Percentiles rank a stretch among this genome's conserved stretches.
phyloP scores from a whole-genome alignment of 1,284 basidiomycete species.

The Phlebopus sp. region DNA sequence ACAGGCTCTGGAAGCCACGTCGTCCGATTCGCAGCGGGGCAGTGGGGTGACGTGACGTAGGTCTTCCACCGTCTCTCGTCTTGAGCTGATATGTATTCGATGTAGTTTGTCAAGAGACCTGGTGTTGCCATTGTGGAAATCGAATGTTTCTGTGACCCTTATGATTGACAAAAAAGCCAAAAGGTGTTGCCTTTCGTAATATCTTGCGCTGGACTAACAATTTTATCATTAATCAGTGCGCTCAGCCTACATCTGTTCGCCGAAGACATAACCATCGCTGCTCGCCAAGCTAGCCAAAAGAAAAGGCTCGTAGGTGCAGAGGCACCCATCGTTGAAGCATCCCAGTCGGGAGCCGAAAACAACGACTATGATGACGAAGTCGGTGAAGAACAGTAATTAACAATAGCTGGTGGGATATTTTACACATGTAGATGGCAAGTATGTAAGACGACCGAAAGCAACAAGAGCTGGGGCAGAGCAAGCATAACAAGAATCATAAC shows the following conservation, averaged over 20 bases:
- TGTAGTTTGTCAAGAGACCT: constrained; percentile 71
- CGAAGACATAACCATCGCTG: constrained; percentile 64
- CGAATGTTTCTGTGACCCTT: constrained; percentile 77
- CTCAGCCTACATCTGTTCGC: constrained; percentile 79
- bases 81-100: constrained; percentile 4
- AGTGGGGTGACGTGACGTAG: constrained; percentile 53
- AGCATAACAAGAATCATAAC: constrained; percentile 29
- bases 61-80: constrained; percentile 20
- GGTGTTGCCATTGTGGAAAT: constrained; percentile 88
- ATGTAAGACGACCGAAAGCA: constrained; percentile 4
- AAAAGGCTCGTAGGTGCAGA: constrained; percentile 19
- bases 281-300: constrained; percentile 35
- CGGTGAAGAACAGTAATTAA: constrained; percentile 11
- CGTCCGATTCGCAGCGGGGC: constrained; percentile 60
- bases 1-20: constrained; percentile 73
- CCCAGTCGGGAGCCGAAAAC: constrained; percentile 5
- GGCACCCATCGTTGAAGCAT: not conserved
- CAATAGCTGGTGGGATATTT: constrained; percentile 10
- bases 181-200: constrained; percentile 49
- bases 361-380: constrained; percentile 8
- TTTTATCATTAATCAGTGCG: constrained; percentile 44
- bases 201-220: not conserved
- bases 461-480: not conserved
- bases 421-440: constrained; percentile 16
- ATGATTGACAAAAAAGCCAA: constrained; percentile 97